Percentiles rank a stretch among this genome's conserved stretches.
phyloP scores from a whole-genome alignment of 2,329 filamentous ascomycete species.

The Colletotrichum chrysophilum region DNA sequence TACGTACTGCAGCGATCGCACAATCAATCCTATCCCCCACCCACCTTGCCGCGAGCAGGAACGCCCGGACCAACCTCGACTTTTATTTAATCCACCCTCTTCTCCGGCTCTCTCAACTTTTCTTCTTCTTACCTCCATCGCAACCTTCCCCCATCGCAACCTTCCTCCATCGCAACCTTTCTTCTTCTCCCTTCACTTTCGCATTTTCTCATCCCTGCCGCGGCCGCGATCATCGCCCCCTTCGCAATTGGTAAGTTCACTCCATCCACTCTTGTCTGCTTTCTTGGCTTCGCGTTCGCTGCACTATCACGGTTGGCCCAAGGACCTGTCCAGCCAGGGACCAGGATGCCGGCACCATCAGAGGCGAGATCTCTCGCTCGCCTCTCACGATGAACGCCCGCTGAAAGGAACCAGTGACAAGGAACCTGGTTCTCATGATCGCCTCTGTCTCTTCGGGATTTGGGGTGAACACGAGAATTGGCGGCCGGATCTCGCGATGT shows the following conservation, averaged over 20 bases:
- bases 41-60: rapidly evolving
- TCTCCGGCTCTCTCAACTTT: neutral
- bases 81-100: neutral
- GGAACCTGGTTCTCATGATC: no score
- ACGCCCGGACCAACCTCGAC: neutral
- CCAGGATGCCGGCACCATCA: neutral
- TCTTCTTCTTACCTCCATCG: neutral
- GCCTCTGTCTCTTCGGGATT: no score
- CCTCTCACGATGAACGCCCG: no score
- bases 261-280: neutral
- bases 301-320: neutral
- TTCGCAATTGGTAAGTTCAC: neutral
- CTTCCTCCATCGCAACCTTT: no score
- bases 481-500: no score
- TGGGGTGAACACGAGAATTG: no score
- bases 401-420: no score
- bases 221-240: neutral
- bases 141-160: neutral
- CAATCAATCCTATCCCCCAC: neutral
- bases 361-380: neutral
- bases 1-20: neutral
- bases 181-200: neutral
- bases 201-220: neutral
- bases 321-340: neutral
- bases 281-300: neutral